Percentiles rank a stretch among this genome's conserved stretches.
phyloP scores from a whole-genome alignment of 2,329 filamentous ascomycete genomes.

The Biscogniauxia mediterranea region DNA sequence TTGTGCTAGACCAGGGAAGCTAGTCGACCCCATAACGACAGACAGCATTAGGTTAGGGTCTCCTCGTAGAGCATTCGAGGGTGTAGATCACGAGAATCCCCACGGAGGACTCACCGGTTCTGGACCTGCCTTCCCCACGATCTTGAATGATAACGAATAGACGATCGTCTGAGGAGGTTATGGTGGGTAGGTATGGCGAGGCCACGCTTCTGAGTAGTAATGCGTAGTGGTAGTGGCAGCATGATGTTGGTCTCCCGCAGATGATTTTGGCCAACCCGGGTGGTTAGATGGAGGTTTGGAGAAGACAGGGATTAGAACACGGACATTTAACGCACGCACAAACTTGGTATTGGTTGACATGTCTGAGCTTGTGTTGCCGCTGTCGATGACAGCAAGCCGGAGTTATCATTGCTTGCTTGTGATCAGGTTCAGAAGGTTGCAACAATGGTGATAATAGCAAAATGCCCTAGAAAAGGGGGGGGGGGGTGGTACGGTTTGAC shows the following conservation, averaged over 20 bases:
- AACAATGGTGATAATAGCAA: background rate
- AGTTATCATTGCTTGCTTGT: background rate
- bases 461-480: background rate
- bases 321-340: background rate
- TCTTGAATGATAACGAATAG: conserved; percentile 14
- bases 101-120: conserved; percentile 13
- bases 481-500: no score
- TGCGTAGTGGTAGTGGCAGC: conserved; percentile 3
- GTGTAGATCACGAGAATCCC: conserved; percentile 14
- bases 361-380: background rate
- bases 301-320: background rate
- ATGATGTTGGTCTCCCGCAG: conserved; percentile 9
- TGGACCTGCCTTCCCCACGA: conserved; percentile 19
- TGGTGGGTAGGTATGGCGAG: conserved; percentile 5
- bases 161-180: conserved; percentile 19
- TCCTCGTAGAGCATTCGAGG: conserved; percentile 17
- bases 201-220: background rate
- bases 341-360: background rate
- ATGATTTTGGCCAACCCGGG: conserved; percentile 8
- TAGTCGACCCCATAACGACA: background rate
- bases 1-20: background rate
- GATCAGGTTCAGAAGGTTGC: background rate
- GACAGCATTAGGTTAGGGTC: background rate
- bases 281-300: background rate
- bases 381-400: background rate